Percentiles rank a stretch among this genome's conserved stretches.
phyloP scores from a whole-genome alignment of 1,284 basidiomycete genomes.

The Ganoderma multipileum region DNA sequence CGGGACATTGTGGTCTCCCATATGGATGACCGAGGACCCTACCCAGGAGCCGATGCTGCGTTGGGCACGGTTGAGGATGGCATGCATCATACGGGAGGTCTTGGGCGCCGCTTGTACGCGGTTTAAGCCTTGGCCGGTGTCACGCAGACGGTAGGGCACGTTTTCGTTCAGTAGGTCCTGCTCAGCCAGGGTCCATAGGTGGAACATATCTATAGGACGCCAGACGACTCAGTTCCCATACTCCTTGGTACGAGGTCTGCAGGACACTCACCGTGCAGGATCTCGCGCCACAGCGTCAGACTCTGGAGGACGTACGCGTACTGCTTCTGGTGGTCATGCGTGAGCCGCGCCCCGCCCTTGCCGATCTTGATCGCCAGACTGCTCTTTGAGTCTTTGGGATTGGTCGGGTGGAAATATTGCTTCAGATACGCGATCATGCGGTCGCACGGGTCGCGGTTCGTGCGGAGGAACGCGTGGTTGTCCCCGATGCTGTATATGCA shows the following conservation, averaged over 20 bases:
- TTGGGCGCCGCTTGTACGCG: slow-evolving; percentile 84
- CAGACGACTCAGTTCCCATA: not conserved
- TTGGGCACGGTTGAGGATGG: slow-evolving; percentile 80
- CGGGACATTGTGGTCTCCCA: slow-evolving; percentile 86
- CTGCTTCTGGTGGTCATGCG: slow-evolving; percentile 83
- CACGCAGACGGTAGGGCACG: slow-evolving; percentile 75
- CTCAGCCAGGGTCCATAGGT: slow-evolving; percentile 80
- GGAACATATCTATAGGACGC: slow-evolving; percentile 74
- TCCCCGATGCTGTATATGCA: slow-evolving; percentile 86
- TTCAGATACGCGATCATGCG: slow-evolving; percentile 79
- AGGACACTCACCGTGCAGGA: slow-evolving; percentile 67
- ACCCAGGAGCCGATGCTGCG: slow-evolving; percentile 81
- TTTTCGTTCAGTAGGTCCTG: slow-evolving; percentile 79
- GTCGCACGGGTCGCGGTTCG: slow-evolving; percentile 85
- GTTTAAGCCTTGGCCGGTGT: slow-evolving; percentile 85
- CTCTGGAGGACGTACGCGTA: slow-evolving; percentile 85
- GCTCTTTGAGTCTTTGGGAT: slow-evolving; percentile 63
- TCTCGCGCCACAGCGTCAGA: slow-evolving; percentile 83
- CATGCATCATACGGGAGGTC: slow-evolving; percentile 85
- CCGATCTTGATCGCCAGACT: slow-evolving; percentile 81
- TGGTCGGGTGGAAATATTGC: slow-evolving; percentile 75
- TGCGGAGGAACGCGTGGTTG: slow-evolving; percentile 83
- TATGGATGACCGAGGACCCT: slow-evolving; percentile 63
- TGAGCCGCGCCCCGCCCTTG: slow-evolving; percentile 75
- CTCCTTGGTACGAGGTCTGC: no score